Conservation (phyloP, 306 rosid species). For the Castanopsis chinensis region DNA sequence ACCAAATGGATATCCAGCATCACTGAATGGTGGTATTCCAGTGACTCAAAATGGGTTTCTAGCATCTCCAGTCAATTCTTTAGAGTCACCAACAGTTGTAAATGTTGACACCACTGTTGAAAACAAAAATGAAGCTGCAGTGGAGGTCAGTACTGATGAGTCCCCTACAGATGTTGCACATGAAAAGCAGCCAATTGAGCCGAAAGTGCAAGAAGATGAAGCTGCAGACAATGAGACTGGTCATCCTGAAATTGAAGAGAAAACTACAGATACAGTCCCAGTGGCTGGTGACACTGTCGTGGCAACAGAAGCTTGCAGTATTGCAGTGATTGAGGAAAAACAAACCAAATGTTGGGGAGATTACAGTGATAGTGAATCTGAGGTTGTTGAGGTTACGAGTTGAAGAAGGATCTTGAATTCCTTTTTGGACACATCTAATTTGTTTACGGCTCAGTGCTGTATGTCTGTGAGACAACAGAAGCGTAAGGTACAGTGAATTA, state of each 20-base stretch:
- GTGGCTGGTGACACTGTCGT: conserved; percentile 25
- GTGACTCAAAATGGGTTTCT: conserved; percentile 50
- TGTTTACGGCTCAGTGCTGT: conserved; percentile 22
- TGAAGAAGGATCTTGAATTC: conserved; percentile 35
- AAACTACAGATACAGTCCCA: conserved; percentile 33
- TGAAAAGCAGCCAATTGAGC: conserved; percentile 45
- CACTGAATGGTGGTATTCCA: conserved; percentile 48
- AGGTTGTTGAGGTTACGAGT: conserved; percentile 55
- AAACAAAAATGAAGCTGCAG: conserved; percentile 30
- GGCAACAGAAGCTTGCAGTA: conserved; percentile 34
- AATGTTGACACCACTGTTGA: conserved; percentile 34
- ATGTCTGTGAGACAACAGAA: conserved; percentile 20
- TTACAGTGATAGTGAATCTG: conserved; percentile 82
- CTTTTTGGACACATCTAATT: conserved; percentile 3
- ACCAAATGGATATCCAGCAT: conserved; percentile 52
- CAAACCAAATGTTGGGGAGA: conserved; percentile 88
- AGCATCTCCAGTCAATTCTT: conserved; percentile 52
- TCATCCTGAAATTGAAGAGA: conserved; percentile 41
- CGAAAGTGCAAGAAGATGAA: conserved; percentile 41
- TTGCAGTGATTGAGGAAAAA: conserved; percentile 39
- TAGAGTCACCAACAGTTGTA: conserved; percentile 41
- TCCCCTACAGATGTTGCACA: conserved; percentile 28
- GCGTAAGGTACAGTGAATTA: neutral
- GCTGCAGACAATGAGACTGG: conserved; percentile 30
- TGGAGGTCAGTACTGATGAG: conserved; percentile 36